Base-by-base conservation (phyloP, 495 filamentous ascomycete species). In the Aspergillus wentii region DNA sequence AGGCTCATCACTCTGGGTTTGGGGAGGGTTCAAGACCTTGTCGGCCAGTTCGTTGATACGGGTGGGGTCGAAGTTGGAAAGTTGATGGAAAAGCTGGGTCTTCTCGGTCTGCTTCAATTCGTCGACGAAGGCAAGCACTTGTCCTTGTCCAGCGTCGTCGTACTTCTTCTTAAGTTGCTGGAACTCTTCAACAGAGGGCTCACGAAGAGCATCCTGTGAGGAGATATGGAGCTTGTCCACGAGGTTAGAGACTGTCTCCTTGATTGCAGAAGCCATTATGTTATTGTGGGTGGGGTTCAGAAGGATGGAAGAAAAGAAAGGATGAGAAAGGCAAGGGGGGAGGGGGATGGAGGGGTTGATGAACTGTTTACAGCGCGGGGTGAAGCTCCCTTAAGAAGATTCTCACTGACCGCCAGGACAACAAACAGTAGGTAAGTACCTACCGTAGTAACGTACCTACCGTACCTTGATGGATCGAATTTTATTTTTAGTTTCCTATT, bases 121-220 rank as follows among this genome's bases (percentile, higher is more conserved):
- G 46, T 97, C 86, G 67, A 79, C 91, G 65, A 95, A 97, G 14
- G 84, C 72, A 56, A 97, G 88, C 27, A 99, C 87, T 29, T 99
- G 92, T 25, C 80, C 85, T 67, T 99, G 92, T 14, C 73, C 76
- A 34, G 86, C 87, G 29, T 79, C 68, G 30, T 74, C 72, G 65
- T 94, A 99, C 53, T 85, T 85, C 39, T 82, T 64, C 61, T 76
- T 76, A 16, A 99, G 78, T 48, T 79, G 65, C 33, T 88, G 70
- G 46, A 94, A 64, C 54, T 94, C 78, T 46, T 83, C 76, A 21
- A 75, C 56, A 5, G 81, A 78, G 36, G 90, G 91, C 52, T 86
- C 78, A 47, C 75, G 69, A 42, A 71, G 71, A 21, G 69, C 56
- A 29, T 66, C 54, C 66, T 36, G 11, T 13, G 68, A 46, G 11